Evolutionary conservation across 129 eudicot species (phyloP).

Genomic region (Lactuca saligna): DNA sequence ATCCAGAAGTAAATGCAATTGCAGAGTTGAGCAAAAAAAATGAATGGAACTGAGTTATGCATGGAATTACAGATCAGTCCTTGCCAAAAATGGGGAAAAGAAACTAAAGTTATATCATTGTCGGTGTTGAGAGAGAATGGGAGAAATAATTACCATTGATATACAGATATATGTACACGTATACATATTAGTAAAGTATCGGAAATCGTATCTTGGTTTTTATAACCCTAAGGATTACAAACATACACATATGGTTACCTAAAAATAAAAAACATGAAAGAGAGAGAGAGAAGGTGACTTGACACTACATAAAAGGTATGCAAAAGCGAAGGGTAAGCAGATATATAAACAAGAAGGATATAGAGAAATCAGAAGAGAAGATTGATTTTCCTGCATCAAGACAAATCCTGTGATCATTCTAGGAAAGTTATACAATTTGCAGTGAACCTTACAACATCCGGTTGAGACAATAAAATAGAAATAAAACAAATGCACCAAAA

Average conservation of each 20-base stretch:
- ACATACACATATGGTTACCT: background rate
- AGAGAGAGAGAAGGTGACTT: background rate
- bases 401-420: constrained; percentile 8
- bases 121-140: no score
- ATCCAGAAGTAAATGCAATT: constrained; percentile 20
- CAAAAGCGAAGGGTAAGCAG: background rate
- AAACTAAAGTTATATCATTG: background rate
- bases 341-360: background rate
- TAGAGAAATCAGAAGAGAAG: background rate
- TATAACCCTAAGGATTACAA: background rate
- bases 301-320: background rate
- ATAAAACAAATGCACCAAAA: background rate
- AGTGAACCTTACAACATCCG: background rate
- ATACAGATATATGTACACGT: constrained; percentile 2
- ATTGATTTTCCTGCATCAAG: constrained; percentile 11
- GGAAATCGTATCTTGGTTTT: background rate
- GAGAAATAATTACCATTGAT: background rate
- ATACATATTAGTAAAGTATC: background rate
- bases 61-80: background rate
- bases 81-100: background rate
- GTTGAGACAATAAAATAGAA: background rate
- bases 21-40: constrained; percentile 1
- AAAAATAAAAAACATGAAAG: background rate
- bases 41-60: background rate
- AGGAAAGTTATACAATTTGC: background rate